Conservation (phyloP, 2,329 filamentous ascomycete genomes). For the Diaporthe citrichinensis region DNA sequence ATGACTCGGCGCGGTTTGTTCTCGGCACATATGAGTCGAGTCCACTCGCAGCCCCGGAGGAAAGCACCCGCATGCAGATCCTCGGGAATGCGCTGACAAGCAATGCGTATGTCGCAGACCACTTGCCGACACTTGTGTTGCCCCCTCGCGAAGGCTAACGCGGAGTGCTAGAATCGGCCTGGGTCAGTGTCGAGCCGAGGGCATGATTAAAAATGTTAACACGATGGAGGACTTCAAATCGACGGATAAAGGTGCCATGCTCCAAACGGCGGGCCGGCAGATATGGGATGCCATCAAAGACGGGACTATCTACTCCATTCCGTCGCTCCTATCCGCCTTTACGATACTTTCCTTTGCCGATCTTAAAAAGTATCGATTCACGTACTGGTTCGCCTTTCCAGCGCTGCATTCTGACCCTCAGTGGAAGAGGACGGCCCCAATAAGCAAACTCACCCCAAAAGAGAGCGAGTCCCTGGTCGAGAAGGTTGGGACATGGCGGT, state of each 20-base stretch:
- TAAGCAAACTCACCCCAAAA: conserved; percentile 69
- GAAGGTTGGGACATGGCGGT: conserved; percentile 88
- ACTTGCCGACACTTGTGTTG: neutral
- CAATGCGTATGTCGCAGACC: conserved; percentile 75
- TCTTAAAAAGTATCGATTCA: conserved; percentile 96
- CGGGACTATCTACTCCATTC: conserved; percentile 94
- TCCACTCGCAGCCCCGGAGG: conserved; percentile 76
- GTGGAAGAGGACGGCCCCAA: conserved; percentile 77
- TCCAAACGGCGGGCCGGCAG: conserved; percentile 84
- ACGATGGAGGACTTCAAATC: conserved; percentile 94
- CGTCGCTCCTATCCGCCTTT: conserved; percentile 91
- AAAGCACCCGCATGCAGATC: conserved; percentile 91
- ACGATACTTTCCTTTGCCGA: conserved; percentile 93
- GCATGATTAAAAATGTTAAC: conserved; percentile 96
- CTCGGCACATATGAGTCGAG: conserved; percentile 92
- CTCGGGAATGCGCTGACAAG: conserved; percentile 87
- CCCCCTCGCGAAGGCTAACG: conserved; percentile 35
- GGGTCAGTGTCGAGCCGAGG: conserved; percentile 86
- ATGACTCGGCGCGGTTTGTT: conserved; percentile 90
- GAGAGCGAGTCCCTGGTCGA: conserved; percentile 88
- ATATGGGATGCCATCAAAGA: conserved; percentile 99
- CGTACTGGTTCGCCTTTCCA: conserved; percentile 98
- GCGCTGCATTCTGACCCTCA: conserved; percentile 89
- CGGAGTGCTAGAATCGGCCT: conserved; percentile 69
- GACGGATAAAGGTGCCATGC: conserved; percentile 82